These are phyloP conservation scores for Colletotrichum tropicicola DNA, from an alignment of 2,329 filamentous ascomycete species.

Conservation along the genomic window DNA sequence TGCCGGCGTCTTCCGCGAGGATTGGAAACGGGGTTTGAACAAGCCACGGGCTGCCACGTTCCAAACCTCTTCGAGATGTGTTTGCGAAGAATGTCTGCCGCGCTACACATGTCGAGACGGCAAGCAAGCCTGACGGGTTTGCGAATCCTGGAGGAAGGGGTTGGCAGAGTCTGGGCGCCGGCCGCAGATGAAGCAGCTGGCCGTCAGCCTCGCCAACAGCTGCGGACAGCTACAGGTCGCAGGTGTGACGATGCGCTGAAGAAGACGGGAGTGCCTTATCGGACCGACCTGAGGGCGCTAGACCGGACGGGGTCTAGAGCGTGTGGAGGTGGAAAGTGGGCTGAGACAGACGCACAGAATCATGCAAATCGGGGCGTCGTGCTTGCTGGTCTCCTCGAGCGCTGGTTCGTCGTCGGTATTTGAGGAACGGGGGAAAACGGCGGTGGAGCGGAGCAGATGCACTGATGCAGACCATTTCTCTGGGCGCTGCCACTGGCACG, in stretches of 20 bases:
- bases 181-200: not conserved
- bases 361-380: conserved; percentile 1
- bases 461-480: conserved; percentile 1
- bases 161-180: not conserved
- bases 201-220: conserved; percentile 23
- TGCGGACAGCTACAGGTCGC: not conserved
- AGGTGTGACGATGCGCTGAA: conserved; percentile 1
- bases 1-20: not conserved
- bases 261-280: conserved; percentile 27
- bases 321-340: conserved; percentile 16
- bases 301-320: not conserved
- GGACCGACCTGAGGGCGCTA: conserved; percentile 29
- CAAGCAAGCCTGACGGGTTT: not conserved
- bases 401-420: conserved; percentile 18
- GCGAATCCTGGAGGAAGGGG: not conserved
- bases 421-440: not conserved
- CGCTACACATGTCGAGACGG: too few relatives aligned
- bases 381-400: conserved; percentile 1
- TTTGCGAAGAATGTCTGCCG: not conserved
- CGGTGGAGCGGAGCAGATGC: conserved; percentile 1
- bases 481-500: conserved; percentile 23
- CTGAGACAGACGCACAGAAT: conserved; percentile 17
- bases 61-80: not conserved
- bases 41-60: not conserved
- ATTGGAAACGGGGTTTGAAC: not conserved